Base-by-base conservation (phyloP, 2,329 filamentous ascomycete species). In the Incumbomyces lentus region DNA sequence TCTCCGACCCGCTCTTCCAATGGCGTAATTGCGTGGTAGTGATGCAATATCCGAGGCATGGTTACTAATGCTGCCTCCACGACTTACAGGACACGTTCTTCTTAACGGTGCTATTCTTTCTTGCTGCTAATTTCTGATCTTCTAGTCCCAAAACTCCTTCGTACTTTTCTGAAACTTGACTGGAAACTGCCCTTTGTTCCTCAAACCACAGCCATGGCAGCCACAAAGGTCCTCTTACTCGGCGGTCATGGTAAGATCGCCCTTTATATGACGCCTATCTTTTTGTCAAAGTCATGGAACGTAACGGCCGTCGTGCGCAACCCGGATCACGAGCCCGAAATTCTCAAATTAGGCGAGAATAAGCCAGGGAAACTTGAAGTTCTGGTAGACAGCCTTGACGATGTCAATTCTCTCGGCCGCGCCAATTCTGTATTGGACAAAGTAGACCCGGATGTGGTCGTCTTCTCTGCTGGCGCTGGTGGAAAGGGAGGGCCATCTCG, bases 201-300 rank as follows among this genome's bases (percentile, higher is more conserved):
- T 19, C 11, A n/a, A 16, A 33, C 26, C 7, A 46, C n/a, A n/a
- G n/a, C 10, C 17, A 46, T 46, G 43, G 33, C 38, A 22, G 33
- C 55, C 37, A 53, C 69, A 63, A 71, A 77, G 60, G 78, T 89
- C 49, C 79, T 89, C 50, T 66, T 92, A 54, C 76, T 92, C 52
- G 86, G 86, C 59, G 86, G 86, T 58, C 85, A 89, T 68, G 86
- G 86, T 67, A 86, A 88, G 62, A 66, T 92, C 49, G 77, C 85
- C 54, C 78, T 85, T 49, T 68, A 82, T 36, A 74, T 92, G 33
- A 92, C 86, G 7, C 84, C 83, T 1, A 73, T 89, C 49, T 78
- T 93, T 6, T 77, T 92, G 35, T 72, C 79, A 42, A 78, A 81
- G 54, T 78, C 77, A 30, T 90, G 85, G 82, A 78, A 77, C 54